phyloP scores from a whole-genome alignment of 768 basidiomycete species.

The Neoboletus magnificus region DNA sequence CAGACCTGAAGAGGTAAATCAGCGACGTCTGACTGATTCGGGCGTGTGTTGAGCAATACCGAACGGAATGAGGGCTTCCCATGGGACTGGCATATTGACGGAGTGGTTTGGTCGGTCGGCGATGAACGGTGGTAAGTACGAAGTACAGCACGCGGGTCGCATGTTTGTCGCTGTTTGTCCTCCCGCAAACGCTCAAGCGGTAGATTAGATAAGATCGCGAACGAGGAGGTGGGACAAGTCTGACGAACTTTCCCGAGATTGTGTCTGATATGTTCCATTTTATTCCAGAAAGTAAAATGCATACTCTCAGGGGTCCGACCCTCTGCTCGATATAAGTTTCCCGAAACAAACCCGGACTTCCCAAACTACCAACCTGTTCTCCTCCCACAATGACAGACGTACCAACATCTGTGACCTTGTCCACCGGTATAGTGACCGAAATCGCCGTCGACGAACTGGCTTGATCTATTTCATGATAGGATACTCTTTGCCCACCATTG shows the following conservation, averaged over 20 bases:
- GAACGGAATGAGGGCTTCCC: slow-evolving; percentile 96
- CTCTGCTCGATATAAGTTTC: slow-evolving; percentile 1
- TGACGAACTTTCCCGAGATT: not conserved
- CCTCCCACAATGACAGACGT: slow-evolving; percentile 8
- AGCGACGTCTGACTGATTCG: not conserved
- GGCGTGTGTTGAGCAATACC: slow-evolving; percentile 41
- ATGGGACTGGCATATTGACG: slow-evolving; percentile 87
- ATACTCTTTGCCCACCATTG: slow-evolving; percentile 24
- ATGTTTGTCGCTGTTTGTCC: slow-evolving; percentile 24
- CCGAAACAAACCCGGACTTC: not conserved
- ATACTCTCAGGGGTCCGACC: slow-evolving; percentile 1
- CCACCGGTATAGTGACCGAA: slow-evolving; percentile 5
- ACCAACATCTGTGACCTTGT: slow-evolving; percentile 5
- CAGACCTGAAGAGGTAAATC: slow-evolving; percentile 51
- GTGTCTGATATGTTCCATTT: not conserved
- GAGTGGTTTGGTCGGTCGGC: not conserved
- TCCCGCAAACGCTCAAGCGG: not conserved
- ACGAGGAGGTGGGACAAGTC: not conserved
- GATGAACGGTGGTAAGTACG: not conserved
- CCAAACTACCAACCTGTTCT: not conserved
- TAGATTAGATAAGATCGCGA: not conserved
- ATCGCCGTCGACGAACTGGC: not conserved
- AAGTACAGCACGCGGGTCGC: not conserved
- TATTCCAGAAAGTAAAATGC: not conserved
- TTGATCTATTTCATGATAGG: slow-evolving; percentile 10